These are phyloP conservation scores for Plasmopara viticola DNA, from an alignment of 352 stramenopile genomes.

Conservation along the genomic window DNA sequence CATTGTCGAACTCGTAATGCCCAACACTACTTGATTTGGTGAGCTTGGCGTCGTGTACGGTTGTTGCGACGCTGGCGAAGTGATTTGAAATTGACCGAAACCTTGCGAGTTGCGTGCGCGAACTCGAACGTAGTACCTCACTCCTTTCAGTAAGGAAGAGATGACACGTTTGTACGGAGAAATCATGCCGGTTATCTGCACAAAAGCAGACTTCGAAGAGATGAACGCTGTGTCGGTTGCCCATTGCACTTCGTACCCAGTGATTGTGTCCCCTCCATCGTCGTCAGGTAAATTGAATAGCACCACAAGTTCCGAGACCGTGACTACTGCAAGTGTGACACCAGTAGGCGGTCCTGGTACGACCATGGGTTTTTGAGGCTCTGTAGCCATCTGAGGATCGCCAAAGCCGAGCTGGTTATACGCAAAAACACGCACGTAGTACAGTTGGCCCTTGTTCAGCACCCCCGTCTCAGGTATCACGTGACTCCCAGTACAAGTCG, in stretches of 20 bases:
- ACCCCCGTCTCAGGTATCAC: constrained; percentile 60
- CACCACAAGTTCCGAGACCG: constrained; percentile 83
- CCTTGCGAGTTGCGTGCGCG: constrained; percentile 65
- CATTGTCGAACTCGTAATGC: constrained; percentile 83
- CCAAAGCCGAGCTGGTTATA: constrained; percentile 95
- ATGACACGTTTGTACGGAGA: constrained; percentile 57
- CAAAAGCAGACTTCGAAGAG: constrained; percentile 25
- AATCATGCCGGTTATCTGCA: constrained; percentile 48
- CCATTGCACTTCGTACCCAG: constrained; percentile 92
- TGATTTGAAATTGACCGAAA: constrained; percentile 72
- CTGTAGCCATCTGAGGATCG: constrained; percentile 39
- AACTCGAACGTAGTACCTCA: constrained; percentile 69
- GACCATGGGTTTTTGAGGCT: constrained; percentile 74
- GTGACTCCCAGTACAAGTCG: constrained; percentile 68
- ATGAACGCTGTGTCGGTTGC: constrained; percentile 71
- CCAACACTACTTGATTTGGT: constrained; percentile 76
- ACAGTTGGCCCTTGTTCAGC: constrained; percentile 87
- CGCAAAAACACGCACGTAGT: constrained; percentile 91
- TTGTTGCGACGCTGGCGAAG: constrained; percentile 86
- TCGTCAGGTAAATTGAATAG: constrained; percentile 84
- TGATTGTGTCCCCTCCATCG: constrained; percentile 82
- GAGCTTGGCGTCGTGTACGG: constrained; percentile 87
- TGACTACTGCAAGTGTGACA: constrained; percentile 60
- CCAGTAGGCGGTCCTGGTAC: constrained; percentile 62
- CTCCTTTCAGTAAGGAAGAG: constrained; percentile 52